phyloP scores from a whole-genome alignment of 164 flowering plant species.

The Cinnamomum chago region DNA sequence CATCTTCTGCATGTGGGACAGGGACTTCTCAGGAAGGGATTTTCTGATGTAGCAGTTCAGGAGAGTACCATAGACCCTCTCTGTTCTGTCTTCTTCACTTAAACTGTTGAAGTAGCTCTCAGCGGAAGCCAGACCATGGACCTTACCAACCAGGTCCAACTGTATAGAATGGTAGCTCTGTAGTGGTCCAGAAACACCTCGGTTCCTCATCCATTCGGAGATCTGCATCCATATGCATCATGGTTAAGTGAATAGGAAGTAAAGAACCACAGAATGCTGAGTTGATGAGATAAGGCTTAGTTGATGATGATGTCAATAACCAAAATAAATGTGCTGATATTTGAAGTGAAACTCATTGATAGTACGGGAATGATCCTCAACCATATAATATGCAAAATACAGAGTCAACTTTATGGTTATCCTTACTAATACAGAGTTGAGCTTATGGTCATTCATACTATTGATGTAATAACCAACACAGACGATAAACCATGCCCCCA shows the following conservation, averaged over 20 bases:
- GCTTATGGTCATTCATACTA: too few species aligned
- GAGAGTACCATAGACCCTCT: constrained; percentile 32
- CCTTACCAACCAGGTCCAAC: constrained; percentile 35
- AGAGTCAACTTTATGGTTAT: too few species aligned
- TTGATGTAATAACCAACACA: too few species aligned
- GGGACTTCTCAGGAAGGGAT: constrained; percentile 36
- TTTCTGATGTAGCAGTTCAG: constrained; percentile 32
- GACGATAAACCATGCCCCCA: too few species aligned
- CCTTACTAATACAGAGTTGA: too few species aligned
- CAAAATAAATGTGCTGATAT: neutral
- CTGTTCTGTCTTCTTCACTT: constrained; percentile 14
- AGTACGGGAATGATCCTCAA: too few species aligned
- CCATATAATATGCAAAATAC: too few species aligned
- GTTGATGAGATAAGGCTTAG: too few species aligned
- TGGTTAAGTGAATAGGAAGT: neutral
- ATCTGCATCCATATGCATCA: constrained; percentile 44
- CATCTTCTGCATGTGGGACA: constrained; percentile 32
- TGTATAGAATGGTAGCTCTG: constrained; percentile 32
- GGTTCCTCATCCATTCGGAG: constrained; percentile 69
- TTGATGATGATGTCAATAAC: neutral
- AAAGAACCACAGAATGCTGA: neutral
- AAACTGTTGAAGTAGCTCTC: constrained; percentile 34
- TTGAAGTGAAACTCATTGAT: neutral
- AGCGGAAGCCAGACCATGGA: constrained; percentile 37
- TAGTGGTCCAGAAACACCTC: constrained; percentile 39